phyloP scores from a whole-genome alignment of 1,284 basidiomycete species.

The Ceratorhiza oryzae-sativae region DNA sequence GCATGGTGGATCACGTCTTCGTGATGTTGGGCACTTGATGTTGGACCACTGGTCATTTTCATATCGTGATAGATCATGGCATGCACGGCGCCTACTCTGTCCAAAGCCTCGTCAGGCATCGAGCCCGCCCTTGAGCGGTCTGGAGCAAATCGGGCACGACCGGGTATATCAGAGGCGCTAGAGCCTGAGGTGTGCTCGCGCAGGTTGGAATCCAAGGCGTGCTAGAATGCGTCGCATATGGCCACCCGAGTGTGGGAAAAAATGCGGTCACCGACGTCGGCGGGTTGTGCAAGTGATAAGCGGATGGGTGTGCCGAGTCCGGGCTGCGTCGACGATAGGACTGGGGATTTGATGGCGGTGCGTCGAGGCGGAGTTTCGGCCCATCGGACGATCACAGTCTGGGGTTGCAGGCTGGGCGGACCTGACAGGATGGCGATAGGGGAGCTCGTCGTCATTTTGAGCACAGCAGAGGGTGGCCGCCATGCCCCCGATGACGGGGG shows the following conservation, averaged over 20 bases:
- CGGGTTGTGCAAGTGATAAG: neutral
- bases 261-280: too few relatives aligned
- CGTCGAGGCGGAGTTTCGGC: neutral
- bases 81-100: neutral
- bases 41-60: neutral
- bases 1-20: neutral
- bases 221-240: neutral
- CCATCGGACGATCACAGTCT: neutral
- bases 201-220: neutral
- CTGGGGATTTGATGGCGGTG: neutral
- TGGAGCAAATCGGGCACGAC: neutral
- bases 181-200: too few relatives aligned
- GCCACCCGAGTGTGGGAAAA: neutral
- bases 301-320: neutral
- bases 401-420: neutral
- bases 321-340: neutral
- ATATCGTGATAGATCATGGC: neutral
- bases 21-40: neutral
- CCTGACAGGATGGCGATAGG: neutral
- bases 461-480: too few relatives aligned
- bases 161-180: neutral
- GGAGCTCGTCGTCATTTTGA: too few relatives aligned
- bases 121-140: neutral
- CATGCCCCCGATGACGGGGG: too few relatives aligned
- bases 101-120: neutral